phyloP scores from a whole-genome alignment of 2,329 filamentous ascomycete genomes.

The Diaporthe humulicola region DNA sequence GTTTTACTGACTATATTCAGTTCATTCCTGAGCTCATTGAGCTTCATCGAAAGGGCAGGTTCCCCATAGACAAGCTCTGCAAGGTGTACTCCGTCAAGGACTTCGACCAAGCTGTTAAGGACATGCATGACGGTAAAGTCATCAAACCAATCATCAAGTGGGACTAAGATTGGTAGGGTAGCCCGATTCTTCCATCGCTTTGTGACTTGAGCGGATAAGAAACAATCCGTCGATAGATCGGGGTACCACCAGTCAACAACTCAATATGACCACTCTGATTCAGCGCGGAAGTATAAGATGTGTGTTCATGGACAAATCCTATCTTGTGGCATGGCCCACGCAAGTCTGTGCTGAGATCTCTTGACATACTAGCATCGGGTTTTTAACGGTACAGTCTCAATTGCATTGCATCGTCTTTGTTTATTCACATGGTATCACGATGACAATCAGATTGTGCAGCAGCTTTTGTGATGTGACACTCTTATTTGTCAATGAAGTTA shows the following conservation, averaged over 20 bases:
- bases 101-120: constrained; percentile 43
- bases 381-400: background rate
- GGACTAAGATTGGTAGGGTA: constrained; percentile 16
- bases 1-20: constrained; percentile 38
- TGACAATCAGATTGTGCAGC: background rate
- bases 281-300: too few relatives aligned
- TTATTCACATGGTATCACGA: background rate
- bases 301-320: too few relatives aligned
- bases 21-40: constrained; percentile 50
- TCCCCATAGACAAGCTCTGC: constrained; percentile 51
- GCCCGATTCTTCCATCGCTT: background rate
- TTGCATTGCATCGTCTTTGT: too few relatives aligned
- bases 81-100: constrained; percentile 47
- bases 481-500: constrained; percentile 23
- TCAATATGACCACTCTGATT: background rate
- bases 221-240: background rate
- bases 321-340: background rate
- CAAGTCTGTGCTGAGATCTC: background rate
- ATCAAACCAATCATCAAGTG: constrained; percentile 41
- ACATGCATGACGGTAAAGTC: constrained; percentile 45
- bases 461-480: background rate
- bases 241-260: background rate
- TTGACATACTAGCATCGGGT: background rate
- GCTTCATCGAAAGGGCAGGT: constrained; percentile 49
- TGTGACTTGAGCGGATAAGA: background rate